Evolutionary conservation across 352 stramenopile species (phyloP).

Genomic region (Phytophthora constricta): DNA sequence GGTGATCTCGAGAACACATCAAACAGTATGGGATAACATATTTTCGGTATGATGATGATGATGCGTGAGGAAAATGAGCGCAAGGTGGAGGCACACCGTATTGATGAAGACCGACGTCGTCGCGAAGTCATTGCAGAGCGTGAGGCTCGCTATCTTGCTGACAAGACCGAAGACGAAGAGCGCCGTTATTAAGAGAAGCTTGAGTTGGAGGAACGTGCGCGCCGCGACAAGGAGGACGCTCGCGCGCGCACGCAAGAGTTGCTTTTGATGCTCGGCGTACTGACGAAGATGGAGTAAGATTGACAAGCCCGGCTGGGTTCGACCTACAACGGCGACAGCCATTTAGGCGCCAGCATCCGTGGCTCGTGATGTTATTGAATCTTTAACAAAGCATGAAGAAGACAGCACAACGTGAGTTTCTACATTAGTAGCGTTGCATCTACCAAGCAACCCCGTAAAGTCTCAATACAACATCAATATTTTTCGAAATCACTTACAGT

Average conservation of each 20-base stretch:
- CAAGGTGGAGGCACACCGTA: constrained; percentile 1
- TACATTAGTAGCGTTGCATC: no score
- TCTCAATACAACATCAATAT: no score
- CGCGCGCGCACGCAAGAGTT: constrained; percentile 2
- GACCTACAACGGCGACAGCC: no score
- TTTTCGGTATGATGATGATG: constrained; percentile 8
- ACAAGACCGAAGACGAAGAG: constrained; percentile 13
- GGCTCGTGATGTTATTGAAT: no score
- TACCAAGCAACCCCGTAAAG: no score
- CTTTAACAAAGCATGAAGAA: no score
- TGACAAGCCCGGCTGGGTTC: no score
- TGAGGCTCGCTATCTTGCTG: background rate
- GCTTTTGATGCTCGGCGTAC: background rate
- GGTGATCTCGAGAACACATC: background rate
- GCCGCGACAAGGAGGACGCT: constrained; percentile 13
- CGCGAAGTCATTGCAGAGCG: background rate
- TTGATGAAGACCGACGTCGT: constrained; percentile 1
- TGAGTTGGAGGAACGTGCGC: constrained; percentile 6
- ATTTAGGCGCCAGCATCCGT: no score
- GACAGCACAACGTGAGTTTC: no score
- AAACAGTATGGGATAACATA: background rate
- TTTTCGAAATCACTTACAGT: no score
- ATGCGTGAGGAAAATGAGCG: constrained; percentile 11
- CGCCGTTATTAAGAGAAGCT: constrained; percentile 6
- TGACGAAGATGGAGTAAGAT: constrained; percentile 9